A percentile compares a stretch with the other conserved stretches of the same genome.
Evolutionary conservation across 345 rosid species (phyloP).

Genomic region (Corymbia maculata): DNA sequence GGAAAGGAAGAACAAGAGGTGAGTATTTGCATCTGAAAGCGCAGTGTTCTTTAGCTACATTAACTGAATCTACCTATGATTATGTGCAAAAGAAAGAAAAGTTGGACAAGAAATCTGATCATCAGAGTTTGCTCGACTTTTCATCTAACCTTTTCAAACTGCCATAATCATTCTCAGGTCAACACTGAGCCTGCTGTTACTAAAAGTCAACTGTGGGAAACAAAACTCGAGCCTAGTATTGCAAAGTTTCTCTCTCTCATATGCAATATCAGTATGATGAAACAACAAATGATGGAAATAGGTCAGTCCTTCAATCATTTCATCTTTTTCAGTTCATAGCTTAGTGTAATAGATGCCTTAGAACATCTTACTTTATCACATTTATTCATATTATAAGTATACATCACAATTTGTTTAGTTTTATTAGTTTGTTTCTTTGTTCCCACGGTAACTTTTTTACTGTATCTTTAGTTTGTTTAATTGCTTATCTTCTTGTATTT

Average conservation of each 20-base stretch:
- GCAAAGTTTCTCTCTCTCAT: conserved; percentile 79
- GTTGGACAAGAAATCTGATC: not conserved
- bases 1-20: conserved; percentile 42
- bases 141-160: not conserved
- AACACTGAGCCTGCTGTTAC: conserved; percentile 19
- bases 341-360: not conserved
- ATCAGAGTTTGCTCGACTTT: not conserved
- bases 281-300: conserved; percentile 90
- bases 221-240: conserved; percentile 56
- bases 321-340: not conserved
- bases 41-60: not conserved
- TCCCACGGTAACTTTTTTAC: not conserved
- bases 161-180: conserved; percentile 23
- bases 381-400: not conserved
- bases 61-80: not conserved
- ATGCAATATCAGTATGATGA: conserved; percentile 87
- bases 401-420: not conserved
- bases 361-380: not conserved
- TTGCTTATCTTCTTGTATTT: conserved; percentile 4
- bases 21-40: conserved; percentile 11
- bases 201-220: conserved; percentile 42
- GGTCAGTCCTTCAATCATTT: conserved; percentile 31
- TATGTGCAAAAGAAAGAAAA: not conserved
- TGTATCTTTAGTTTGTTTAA: not conserved
- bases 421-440: not conserved